Evolutionary conservation across 2,329 filamentous ascomycete genomes (phyloP), one percentile per base, ranked within the genome.

Genomic region (Apiospora saccharicola): DNA sequence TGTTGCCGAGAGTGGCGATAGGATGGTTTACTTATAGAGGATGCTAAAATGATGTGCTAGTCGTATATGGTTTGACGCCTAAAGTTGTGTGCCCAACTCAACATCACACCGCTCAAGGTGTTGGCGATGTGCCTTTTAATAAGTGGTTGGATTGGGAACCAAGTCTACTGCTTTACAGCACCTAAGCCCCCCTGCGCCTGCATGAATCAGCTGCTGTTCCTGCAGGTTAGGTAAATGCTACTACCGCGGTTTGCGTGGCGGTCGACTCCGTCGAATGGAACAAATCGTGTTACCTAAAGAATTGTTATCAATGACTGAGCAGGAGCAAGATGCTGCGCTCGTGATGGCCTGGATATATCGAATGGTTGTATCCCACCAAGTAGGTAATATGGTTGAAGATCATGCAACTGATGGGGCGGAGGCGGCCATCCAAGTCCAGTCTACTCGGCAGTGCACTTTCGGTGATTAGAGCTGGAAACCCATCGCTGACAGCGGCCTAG

Each of bases 121-220:
- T 41, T 64, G 57, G 57, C 57, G n/a, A 37, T 37, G 57, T 41
- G 57, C 34, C 22, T 64, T 19, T 41, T 64, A n/a, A 64, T 64
- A 64, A 64, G 41, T 14, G 57, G 57, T 64, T 64, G 57, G 30
- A n/a, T n/a, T 41, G 30, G 4, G 34, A 64, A 64, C 57, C 57
- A 37, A 64, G 57, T 34, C 34, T n/a, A 34, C 57, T 22, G 57
- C 34, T n/a, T n/a, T 5, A 41, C 57, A 24, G 34, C 22, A 64
- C 19, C 10, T 41, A 64, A 22, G 53, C 53, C 57, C 57, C 51
- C 53, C 26, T 64, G 57, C 57, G 57, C 19, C 57, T 64, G 57
- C 57, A 64, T 64, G 57, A 64, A 64, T 64, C 57, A 64, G 34
- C 67, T 69, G 67, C 47, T 49, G 67, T 69, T 69, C 67, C 67